These are phyloP conservation scores for Podospora bellae-mahoneyi DNA, from an alignment of 495 filamentous ascomycete species.

Conservation along the genomic window DNA sequence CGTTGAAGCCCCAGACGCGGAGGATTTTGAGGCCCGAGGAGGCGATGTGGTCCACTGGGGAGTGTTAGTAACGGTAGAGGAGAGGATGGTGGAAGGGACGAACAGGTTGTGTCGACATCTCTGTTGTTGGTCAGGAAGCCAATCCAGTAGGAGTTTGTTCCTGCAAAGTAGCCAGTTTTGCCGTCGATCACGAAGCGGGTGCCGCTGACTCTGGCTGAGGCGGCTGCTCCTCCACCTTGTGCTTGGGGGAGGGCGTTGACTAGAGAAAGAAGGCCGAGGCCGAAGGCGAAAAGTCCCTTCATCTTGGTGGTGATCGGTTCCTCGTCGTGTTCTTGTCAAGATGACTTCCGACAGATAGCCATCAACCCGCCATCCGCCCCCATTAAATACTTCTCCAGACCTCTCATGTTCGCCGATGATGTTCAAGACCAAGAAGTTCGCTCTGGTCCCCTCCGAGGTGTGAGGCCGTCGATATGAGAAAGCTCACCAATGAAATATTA, in stretches of 20 bases:
- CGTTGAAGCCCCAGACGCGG: slow-evolving; percentile 73
- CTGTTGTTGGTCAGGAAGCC: slow-evolving; percentile 59
- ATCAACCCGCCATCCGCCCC: not conserved
- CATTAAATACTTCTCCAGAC: slow-evolving; percentile 5
- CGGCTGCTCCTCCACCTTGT: slow-evolving; percentile 4
- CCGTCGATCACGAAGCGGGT: slow-evolving; percentile 59
- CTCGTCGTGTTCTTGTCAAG: not conserved
- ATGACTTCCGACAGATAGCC: not conserved
- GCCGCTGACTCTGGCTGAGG: slow-evolving; percentile 23
- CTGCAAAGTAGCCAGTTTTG: slow-evolving; percentile 59
- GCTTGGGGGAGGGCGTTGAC: slow-evolving; percentile 15
- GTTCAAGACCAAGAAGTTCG: not conserved
- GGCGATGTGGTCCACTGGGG: slow-evolving; percentile 47
- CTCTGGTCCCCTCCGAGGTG: not conserved
- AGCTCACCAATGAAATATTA: slow-evolving; percentile 4
- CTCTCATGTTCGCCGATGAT: not conserved
- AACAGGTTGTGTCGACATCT: slow-evolving; percentile 51
- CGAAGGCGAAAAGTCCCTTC: slow-evolving; percentile 20
- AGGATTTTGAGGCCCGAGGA: slow-evolving; percentile 62
- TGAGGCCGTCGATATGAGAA: slow-evolving; percentile 7
- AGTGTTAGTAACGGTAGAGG: not conserved
- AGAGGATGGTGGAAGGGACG: not conserved
- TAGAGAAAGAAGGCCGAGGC: slow-evolving; percentile 25
- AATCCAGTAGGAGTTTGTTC: slow-evolving; percentile 75
- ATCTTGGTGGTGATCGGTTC: slow-evolving; percentile 16